phyloP scores from a whole-genome alignment of 2,329 filamentous ascomycete genomes.

The Colletotrichum limetticola region DNA sequence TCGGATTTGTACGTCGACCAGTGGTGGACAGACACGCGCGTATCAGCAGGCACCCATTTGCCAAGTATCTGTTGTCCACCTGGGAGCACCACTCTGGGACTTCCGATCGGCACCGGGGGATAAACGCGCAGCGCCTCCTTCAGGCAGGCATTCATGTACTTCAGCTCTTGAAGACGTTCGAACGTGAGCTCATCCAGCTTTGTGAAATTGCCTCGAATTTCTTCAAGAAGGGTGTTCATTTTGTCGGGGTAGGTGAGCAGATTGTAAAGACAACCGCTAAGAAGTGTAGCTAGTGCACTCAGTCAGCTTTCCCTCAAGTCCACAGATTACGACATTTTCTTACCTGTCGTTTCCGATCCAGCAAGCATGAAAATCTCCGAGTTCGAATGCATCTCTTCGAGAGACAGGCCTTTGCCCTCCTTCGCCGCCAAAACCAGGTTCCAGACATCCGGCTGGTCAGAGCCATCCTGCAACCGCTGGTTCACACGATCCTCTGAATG shows the following conservation, averaged over 20 bases:
- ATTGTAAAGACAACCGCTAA: slow-evolving; percentile 41
- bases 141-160: slow-evolving; percentile 52
- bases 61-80: slow-evolving; percentile 47
- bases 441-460: slow-evolving; percentile 41
- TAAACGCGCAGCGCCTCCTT: slow-evolving; percentile 56
- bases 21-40: slow-evolving; percentile 48
- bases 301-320: slow-evolving; percentile 35
- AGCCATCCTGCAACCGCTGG: slow-evolving; percentile 40
- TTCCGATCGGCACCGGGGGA: slow-evolving; percentile 41
- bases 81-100: slow-evolving; percentile 42
- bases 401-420: slow-evolving; percentile 27
- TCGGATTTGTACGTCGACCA: slow-evolving; percentile 55
- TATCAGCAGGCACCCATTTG: slow-evolving; percentile 44
- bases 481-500: slow-evolving; percentile 42
- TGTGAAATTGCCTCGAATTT: slow-evolving; percentile 49
- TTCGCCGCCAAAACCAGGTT: slow-evolving; percentile 38
- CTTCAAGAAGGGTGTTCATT: slow-evolving; percentile 46
- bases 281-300: slow-evolving; percentile 43
- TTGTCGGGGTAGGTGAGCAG: slow-evolving; percentile 43
- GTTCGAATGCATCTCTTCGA: slow-evolving; percentile 33
- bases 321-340: not conserved
- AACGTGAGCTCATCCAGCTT: slow-evolving; percentile 49
- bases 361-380: slow-evolving; percentile 41
- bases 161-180: slow-evolving; percentile 41
- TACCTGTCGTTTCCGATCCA: slow-evolving; percentile 46